A percentile compares a stretch with the other conserved stretches of the same genome.
These are phyloP conservation scores for Colletotrichum sp. DNA, from an alignment of 2,329 filamentous ascomycete species.

Conservation along the genomic window DNA sequence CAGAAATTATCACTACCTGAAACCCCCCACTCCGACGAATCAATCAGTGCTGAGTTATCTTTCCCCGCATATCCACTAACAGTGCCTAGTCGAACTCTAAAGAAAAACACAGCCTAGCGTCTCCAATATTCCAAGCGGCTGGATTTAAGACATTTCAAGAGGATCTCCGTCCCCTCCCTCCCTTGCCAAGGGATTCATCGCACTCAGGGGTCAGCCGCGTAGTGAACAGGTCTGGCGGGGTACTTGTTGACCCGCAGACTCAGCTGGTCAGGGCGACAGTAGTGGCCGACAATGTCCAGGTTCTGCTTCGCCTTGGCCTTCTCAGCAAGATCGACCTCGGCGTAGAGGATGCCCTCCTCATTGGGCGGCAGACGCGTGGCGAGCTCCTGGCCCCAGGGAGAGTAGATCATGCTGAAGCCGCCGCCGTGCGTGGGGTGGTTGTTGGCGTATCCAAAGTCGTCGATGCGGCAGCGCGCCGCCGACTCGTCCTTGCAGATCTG, in stretches of 20 bases:
- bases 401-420: slow-evolving; percentile 36
- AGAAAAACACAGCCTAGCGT: background rate
- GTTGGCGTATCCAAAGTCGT: slow-evolving; percentile 18
- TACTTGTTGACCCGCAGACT: slow-evolving; percentile 11
- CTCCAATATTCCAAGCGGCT: background rate
- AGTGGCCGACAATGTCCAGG: slow-evolving; percentile 29
- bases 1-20: background rate
- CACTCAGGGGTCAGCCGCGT: slow-evolving; percentile 2
- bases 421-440: slow-evolving; percentile 23
- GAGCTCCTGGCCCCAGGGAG: slow-evolving; percentile 32
- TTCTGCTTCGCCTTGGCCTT: slow-evolving; percentile 17
- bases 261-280: slow-evolving; percentile 45
- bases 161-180: background rate
- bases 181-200: background rate
- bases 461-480: slow-evolving; percentile 23
- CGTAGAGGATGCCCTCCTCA: slow-evolving; percentile 39
- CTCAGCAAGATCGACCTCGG: slow-evolving; percentile 38
- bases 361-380: slow-evolving; percentile 28
- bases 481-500: slow-evolving; percentile 45
- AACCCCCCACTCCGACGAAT: background rate
- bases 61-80: background rate
- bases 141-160: background rate
- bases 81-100: background rate
- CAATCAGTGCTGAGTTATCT: background rate
- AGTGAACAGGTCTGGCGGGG: slow-evolving; percentile 2